These are phyloP conservation scores for Rickenella mellea DNA, from an alignment of 768 basidiomycete genomes.

Conservation along the genomic window DNA sequence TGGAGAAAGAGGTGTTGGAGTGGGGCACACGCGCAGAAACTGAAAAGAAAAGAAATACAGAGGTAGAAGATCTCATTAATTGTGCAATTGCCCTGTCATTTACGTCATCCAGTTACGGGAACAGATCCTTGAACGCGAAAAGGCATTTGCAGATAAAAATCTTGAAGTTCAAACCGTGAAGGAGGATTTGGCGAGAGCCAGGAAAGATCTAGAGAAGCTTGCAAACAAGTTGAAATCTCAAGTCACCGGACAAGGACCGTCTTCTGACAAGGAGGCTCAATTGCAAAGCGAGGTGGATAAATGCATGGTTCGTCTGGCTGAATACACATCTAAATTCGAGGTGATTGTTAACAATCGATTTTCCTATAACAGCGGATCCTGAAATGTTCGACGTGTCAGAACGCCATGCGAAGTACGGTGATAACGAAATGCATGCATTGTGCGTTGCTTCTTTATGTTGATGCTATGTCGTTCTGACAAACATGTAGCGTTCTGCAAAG, in stretches of 20 bases:
- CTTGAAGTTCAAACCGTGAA: conserved; percentile 32
- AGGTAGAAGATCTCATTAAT: background rate
- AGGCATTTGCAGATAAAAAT: conserved; percentile 20
- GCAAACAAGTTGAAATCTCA: conserved; percentile 35
- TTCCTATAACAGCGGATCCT: conserved; percentile 53
- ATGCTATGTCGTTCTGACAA: background rate
- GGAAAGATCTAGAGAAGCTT: conserved; percentile 44
- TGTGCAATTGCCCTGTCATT: background rate
- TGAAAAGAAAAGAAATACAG: background rate
- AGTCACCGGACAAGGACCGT: conserved; percentile 11
- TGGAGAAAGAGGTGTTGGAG: conserved; percentile 25
- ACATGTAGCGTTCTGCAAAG: conserved; percentile 68
- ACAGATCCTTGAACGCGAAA: background rate
- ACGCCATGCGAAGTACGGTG: conserved; percentile 67
- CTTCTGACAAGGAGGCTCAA: conserved; percentile 24
- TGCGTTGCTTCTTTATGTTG: conserved; percentile 30
- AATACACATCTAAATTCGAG: background rate
- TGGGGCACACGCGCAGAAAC: conserved; percentile 17
- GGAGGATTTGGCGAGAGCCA: conserved; percentile 37
- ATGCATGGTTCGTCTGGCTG: conserved; percentile 41
- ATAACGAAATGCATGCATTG: conserved; percentile 90
- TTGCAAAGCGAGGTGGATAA: conserved; percentile 42
- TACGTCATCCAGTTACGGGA: background rate
- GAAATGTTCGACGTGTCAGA: conserved; percentile 82
- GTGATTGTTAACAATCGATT: conserved; percentile 1